Evolutionary conservation across 305 asterid species (phyloP), one percentile per base, ranked within the genome.

Genomic region (Rubia tinctorum): DNA sequence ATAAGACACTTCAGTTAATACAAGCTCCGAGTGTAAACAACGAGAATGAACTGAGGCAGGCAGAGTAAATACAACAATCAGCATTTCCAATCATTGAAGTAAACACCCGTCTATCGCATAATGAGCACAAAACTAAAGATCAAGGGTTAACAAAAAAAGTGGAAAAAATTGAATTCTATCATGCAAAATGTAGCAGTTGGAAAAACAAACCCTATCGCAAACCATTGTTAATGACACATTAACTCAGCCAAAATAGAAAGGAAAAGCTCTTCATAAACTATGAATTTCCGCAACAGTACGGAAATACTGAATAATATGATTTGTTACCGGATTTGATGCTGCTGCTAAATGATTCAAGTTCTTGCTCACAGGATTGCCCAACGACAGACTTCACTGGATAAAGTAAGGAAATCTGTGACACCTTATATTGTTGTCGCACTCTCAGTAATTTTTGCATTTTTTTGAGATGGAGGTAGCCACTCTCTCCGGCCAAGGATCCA

Each of bases 331-430:
- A 76, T 79, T 79, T 84, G 53, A 82, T 76, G 74, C 79, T 89
- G 83, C 85, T 84, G 71, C 90, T 81, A 78, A 90, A 92, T 63
- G 95, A 92, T 83, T 90, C 99, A 79, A 92, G 91, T 82, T 95
- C 99, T 79, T 88, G 97, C 78, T 90, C 97, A 60, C 80, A 87
- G 71, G 87, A 73, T 74, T 78, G 91, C 64, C 89, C 88, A 65
- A 77, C 71, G 68, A 85, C 83, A 72, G 88, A 78, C 84, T 91
- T 95, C 78, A 95, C 94, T 5, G 99, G 98, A 82, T 90, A 92
- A 55, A 95, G 88, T 81, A 85, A 80, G 61, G 90, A 88, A 82
- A 95, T 87, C 82, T 92, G 98, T 30, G 98, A 86, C 58, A 92
- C 87, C 97, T 90, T 85, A 76, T 78, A 80, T 51, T 86, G 97